These are phyloP conservation scores for Helminthosporium solani DNA, from an alignment of 2,329 filamentous ascomycete species.

Conservation along the genomic window DNA sequence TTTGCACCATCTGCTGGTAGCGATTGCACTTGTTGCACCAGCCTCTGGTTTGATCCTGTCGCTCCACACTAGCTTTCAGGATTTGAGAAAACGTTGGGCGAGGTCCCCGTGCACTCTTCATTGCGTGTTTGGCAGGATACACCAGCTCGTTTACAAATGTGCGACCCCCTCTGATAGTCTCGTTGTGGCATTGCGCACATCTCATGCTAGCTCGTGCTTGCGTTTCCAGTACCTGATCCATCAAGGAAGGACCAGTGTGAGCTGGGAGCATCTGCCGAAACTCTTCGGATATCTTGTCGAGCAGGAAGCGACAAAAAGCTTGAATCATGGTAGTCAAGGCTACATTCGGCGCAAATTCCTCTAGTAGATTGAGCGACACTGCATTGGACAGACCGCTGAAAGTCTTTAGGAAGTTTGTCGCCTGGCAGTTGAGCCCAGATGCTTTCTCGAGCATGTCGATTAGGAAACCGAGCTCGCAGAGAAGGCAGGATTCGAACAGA, in stretches of 20 bases:
- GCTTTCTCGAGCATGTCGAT: slow-evolving; percentile 99
- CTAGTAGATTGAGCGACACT: slow-evolving; percentile 74
- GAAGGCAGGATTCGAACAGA: slow-evolving; percentile 75
- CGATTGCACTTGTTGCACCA: slow-evolving; percentile 91
- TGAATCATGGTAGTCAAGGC: slow-evolving; percentile 82
- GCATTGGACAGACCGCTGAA: slow-evolving; percentile 81
- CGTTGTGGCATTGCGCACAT: slow-evolving; percentile 84
- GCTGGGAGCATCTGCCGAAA: slow-evolving; percentile 66
- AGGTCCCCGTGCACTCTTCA: slow-evolving; percentile 58
- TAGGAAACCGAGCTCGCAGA: slow-evolving; percentile 92
- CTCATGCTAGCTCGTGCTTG: slow-evolving; percentile 71
- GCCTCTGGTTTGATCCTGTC: slow-evolving; percentile 82
- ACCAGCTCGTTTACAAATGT: slow-evolving; percentile 83
- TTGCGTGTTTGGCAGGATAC: slow-evolving; percentile 65
- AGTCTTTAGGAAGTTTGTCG: slow-evolving; percentile 89
- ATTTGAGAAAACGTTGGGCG: slow-evolving; percentile 76
- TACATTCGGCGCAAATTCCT: slow-evolving; percentile 74
- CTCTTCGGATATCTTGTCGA: slow-evolving; percentile 78
- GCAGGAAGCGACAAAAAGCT: slow-evolving; percentile 77
- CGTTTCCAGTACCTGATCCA: slow-evolving; percentile 75
- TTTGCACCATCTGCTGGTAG: slow-evolving; percentile 83
- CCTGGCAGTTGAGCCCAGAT: slow-evolving; percentile 89
- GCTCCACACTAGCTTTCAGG: slow-evolving; percentile 87
- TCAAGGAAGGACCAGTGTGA: slow-evolving; percentile 53
- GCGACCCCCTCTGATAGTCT: slow-evolving; percentile 76